phyloP scores from a whole-genome alignment of 192 early-diverging fungal genomes.

The Coemansia reversa region DNA sequence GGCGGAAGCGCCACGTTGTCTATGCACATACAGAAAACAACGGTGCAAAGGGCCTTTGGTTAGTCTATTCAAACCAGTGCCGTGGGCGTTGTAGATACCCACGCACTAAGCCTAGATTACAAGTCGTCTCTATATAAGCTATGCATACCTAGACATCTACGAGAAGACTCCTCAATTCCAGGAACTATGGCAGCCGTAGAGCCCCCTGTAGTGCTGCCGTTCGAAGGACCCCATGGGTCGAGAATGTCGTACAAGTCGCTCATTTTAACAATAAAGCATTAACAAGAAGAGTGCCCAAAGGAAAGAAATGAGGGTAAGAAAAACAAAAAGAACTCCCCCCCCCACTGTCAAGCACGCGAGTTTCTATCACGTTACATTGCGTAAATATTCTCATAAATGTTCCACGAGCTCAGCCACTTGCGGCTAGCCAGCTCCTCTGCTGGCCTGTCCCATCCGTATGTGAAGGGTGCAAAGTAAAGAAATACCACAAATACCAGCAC shows the following conservation, averaged over 20 bases:
- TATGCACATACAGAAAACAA: constrained; percentile 12
- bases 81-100: too few species aligned
- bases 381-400: constrained; percentile 57
- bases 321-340: background rate
- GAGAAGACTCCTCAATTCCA: constrained; percentile 17
- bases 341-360: background rate
- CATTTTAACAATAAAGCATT: constrained; percentile 23
- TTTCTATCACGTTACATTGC: background rate
- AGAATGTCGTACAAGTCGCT: constrained; percentile 56
- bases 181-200: background rate
- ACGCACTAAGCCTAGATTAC: background rate
- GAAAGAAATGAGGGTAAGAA: constrained; percentile 1
- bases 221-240: constrained; percentile 49
- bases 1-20: constrained; percentile 48
- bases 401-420: constrained; percentile 78
- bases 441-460: constrained; percentile 76
- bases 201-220: constrained; percentile 1
- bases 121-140: background rate
- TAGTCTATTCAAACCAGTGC: background rate
- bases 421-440: constrained; percentile 57
- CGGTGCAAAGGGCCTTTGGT: background rate
- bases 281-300: background rate
- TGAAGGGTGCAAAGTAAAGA: constrained; percentile 72
- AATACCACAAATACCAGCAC: constrained; percentile 31
- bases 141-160: constrained; percentile 43